phyloP scores from a whole-genome alignment of 352 stramenopile species.

The Globisporangium rhizosaccharum region DNA sequence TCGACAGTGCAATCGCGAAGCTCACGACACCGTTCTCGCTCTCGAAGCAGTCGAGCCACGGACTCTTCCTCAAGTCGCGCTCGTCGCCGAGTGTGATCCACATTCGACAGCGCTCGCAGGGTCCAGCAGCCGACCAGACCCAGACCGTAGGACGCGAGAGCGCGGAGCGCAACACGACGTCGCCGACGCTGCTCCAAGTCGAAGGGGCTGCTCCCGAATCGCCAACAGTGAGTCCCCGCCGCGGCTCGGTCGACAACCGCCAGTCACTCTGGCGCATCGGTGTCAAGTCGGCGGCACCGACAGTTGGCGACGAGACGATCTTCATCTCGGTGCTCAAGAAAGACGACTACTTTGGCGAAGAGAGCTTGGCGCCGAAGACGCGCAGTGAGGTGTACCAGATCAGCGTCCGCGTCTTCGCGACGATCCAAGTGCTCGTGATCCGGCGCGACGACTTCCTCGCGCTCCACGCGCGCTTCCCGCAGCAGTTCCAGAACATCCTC shows the following conservation, averaged over 20 bases:
- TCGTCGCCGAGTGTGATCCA: not conserved
- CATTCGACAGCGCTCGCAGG: not conserved
- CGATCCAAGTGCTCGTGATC: constrained; percentile 38
- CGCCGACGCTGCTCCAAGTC: not conserved
- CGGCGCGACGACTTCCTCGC: constrained; percentile 35
- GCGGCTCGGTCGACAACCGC: not conserved
- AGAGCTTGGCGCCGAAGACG: constrained; percentile 30
- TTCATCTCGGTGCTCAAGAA: constrained; percentile 51
- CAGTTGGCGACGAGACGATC: constrained; percentile 10
- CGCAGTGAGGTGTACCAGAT: constrained; percentile 41
- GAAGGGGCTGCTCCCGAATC: not conserved
- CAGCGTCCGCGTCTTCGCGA: constrained; percentile 52
- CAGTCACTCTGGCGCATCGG: constrained; percentile 8
- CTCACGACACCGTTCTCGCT: not conserved
- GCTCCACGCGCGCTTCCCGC: constrained; percentile 34
- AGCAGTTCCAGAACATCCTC: constrained; percentile 26
- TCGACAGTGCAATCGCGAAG: constrained; percentile 1
- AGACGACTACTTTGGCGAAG: constrained; percentile 56
- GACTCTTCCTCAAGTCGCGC: not conserved
- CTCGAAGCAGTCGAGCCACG: constrained; percentile 5
- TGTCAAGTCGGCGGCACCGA: not conserved
- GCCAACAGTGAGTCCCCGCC: not conserved
- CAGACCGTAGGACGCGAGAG: not conserved
- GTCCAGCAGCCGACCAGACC: no score
- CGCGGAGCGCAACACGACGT: not conserved